Evolutionary conservation across 208 protist genomes (phyloP), one percentile per base, ranked within the genome.

Genomic region (Herpetomonas muscarum): DNA sequence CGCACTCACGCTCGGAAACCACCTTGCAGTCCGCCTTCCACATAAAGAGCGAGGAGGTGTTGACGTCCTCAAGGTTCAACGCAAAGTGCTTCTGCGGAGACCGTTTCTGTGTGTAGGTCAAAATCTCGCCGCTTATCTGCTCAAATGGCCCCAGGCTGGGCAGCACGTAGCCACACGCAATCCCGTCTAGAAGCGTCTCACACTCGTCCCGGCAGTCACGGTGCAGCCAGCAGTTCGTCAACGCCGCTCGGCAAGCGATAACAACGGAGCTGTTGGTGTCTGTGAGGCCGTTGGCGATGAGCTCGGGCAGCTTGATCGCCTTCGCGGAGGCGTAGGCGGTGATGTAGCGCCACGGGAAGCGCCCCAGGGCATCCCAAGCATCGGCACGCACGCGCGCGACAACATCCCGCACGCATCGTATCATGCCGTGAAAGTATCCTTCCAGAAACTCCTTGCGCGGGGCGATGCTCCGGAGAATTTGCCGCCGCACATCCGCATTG

Each of bases 391-490:
- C 89, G 24, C 84, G 77, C 3, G 89, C 72, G 26, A 93, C 85
- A 17, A 79, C 76, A 58, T 95, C 89, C 29, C 81, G 75, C 12
- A 72, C 56, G 55, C 66, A 82, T 31, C 89, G 85, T 12, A 90
- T 63, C 72, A 93, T 87, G 19, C 81, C 76, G 67, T 87, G 81
- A 64, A 95, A 95, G 63, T 95, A 95, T 5, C 84, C 89, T 34
- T 93, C 76, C 4, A 92, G 71, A 51, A 93, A 93, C 75, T 93
- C 85, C 61, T 91, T 93, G 32, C 83, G 69, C 13, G 79, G 74
- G 1, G 74, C 76, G 42, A 95, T 79, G 52, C 65, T 65, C 42
- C 71, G 79, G 15, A 95, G 71, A 19, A 95, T 77, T 32, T 86
- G 77, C 31, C 76, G 81, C 17, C 89, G 82, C 45, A 95, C 89